Base-by-base conservation (phyloP, 2,329 filamentous ascomycete species). In the Phyllosticta capitalensis region DNA sequence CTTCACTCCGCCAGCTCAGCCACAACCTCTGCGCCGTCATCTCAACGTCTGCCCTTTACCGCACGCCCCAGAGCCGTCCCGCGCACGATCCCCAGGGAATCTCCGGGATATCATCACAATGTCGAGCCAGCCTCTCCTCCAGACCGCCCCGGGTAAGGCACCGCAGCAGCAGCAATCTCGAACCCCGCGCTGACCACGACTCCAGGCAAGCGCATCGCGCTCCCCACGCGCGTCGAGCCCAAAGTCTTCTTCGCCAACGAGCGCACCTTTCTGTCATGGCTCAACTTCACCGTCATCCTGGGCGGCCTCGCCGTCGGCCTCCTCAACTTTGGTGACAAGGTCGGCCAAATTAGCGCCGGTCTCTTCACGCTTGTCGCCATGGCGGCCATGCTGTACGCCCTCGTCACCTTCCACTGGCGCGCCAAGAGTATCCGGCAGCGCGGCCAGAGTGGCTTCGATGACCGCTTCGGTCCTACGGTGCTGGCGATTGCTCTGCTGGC, bases 231-330 rank as follows among this genome's bases (percentile, higher is more conserved):
- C 67, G 92, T 99, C 76, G 94, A 99, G 77, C 94, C 94, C 69
- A 99, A 99, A 78, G 94, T 99, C 80, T 99, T 97, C 85, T 99
- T 99, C 81, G 94, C 94, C 78, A 99, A 99, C 81, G 94, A 99
- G 79, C 90, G 94, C 64, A 99, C 94, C 64, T 99, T 99, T 75
- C 86, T 99, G 70, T 96, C 91, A 76, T 99, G 94, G 94, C 89
- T 99, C 71, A 99, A 99, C 83, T 97, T 97, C 81, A 96, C 92
- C 74, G 92, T 99, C 71, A 92, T 99, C 76, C 88, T 99, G 63
- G 94, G 94, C 70, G 94, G 94, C 64, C 86, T 99, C 55, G 92
- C 94, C 66, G 90, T 99, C 67, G 94, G 94, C 67, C 91, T 99
- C 72, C 86, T 99, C 69, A 99, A 99, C 81, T 99, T 99, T 69